phyloP scores from a whole-genome alignment of 805 yeast species.

The Suhomyces prunicola region DNA sequence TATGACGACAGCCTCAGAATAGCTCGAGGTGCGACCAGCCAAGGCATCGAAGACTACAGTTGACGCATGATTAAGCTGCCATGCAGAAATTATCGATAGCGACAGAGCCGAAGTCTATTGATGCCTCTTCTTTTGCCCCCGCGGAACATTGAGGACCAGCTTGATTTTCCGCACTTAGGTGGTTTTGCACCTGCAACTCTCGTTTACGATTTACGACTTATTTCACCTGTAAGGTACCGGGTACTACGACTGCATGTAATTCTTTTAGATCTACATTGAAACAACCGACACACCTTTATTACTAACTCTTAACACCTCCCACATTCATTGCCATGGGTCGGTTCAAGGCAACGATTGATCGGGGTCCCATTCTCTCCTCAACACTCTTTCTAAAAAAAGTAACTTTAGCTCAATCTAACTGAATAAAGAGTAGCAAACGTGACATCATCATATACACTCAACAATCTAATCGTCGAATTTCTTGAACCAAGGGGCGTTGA shows the following conservation, averaged over 20 bases:
- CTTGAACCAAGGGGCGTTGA: slow-evolving; percentile 22
- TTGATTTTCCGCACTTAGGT: not conserved
- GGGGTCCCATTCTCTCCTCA: too few relatives aligned
- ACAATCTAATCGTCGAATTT: slow-evolving; percentile 13
- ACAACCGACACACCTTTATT: too few relatives aligned
- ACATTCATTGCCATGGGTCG: too few relatives aligned
- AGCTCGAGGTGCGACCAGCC: not conserved
- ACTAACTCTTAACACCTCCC: too few relatives aligned
- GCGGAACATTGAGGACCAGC: not conserved
- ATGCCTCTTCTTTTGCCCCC: not conserved
- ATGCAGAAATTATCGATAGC: not conserved
- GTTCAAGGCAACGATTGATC: too few relatives aligned
- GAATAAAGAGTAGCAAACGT: too few relatives aligned
- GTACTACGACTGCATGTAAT: too few relatives aligned
- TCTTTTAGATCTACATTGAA: too few relatives aligned
- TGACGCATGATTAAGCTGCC: not conserved
- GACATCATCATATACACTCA: too few relatives aligned
- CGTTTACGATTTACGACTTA: not conserved
- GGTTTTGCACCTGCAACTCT: not conserved
- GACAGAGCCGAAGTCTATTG: not conserved
- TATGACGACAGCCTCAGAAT: not conserved
- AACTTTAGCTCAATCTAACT: too few relatives aligned
- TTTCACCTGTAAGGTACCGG: too few relatives aligned
- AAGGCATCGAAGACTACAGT: not conserved
- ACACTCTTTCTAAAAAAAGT: too few relatives aligned